Base-by-base conservation (phyloP, 1,139 yeast genomes). In the Geotrichum bryndzae region DNA sequence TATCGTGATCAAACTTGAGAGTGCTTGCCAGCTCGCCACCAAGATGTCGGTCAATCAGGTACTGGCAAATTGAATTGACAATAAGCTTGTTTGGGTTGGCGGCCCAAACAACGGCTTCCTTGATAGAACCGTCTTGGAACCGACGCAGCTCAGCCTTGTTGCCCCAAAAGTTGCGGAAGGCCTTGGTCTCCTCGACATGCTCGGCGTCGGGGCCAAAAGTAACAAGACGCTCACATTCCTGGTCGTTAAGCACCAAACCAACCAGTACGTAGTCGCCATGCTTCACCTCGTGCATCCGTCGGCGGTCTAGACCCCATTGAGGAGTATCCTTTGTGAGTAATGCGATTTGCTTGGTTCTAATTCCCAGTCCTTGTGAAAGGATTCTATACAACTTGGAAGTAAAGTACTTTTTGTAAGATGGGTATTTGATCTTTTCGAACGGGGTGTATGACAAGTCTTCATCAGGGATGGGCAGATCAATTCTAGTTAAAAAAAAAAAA, bases 91-190 rank as follows among this genome's bases (percentile, higher is more conserved):
- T 76, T n/a, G 83, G 79, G 2, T 80, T 73, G 8, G 81, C 78
- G 27, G 72, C 68, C 98, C 98, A 94, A 45, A 90, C 87, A 60
- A 94, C 96, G 74, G 96, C 88, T 74, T 94, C 95, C 66, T 84
- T 86, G 65, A 95, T 90, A 2, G 87, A 79, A 41, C 98, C 98
- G 73, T 92, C 96, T 52, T 74, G 76, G 76, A 92, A 95, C 72
- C 96, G 83, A 77, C 99, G 84, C 64, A 94, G 79, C 18, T 96
- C 90, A 0, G 96, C 86, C 68, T 84, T 86, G 15, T 82, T 72
- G 2, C 98, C 98, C 99, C 99, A 95, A 72, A 94, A 92, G 4
- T 84, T 78, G 68, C 90, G 83, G 77, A 95, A 94, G 61, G 81
- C 80, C 38, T 57, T 56, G n/a, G 59, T 22, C 13, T 56, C 59